Percentiles rank a stretch among this genome's conserved stretches.
These are phyloP conservation scores for Coemansia furcata DNA, from an alignment of 192 early-diverging fungal species.

Conservation along the genomic window DNA sequence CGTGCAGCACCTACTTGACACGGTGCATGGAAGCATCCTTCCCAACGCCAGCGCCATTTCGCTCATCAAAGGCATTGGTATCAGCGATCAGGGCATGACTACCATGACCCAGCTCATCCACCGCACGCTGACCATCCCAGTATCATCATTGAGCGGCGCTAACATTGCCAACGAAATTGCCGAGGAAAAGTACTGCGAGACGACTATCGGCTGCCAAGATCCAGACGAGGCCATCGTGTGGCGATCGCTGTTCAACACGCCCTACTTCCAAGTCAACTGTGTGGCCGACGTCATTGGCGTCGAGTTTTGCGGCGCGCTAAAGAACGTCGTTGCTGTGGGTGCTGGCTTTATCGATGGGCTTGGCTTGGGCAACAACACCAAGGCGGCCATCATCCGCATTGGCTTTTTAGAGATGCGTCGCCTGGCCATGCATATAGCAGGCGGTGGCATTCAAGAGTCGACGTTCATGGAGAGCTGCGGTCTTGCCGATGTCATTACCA, in stretches of 20 bases:
- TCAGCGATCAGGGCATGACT: constrained; percentile 68
- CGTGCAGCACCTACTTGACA: constrained; percentile 69
- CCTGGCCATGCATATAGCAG: constrained; percentile 81
- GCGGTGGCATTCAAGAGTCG: constrained; percentile 76
- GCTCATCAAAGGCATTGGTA: constrained; percentile 91
- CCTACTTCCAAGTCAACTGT: constrained; percentile 84
- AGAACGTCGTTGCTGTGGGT: constrained; percentile 97
- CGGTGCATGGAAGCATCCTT: constrained; percentile 60
- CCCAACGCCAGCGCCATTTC: constrained; percentile 85
- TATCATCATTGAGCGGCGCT: constrained; percentile 88
- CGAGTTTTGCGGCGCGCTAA: constrained; percentile 96
- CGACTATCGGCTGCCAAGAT: constrained; percentile 81
- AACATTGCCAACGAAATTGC: constrained; percentile 98
- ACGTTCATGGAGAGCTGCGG: constrained; percentile 98
- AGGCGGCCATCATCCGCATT: constrained; percentile 95
- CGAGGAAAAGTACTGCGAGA: constrained; percentile 91
- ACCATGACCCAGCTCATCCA: constrained; percentile 82
- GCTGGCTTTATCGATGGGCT: constrained; percentile 95
- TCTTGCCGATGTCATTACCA: constrained; percentile 94
- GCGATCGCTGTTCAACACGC: constrained; percentile 79
- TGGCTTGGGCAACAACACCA: constrained; percentile 91
- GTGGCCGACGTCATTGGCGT: constrained; percentile 87
- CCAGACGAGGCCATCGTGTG: constrained; percentile 74
- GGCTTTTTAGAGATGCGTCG: constrained; percentile 96
- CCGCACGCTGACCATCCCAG: constrained; percentile 71